These are phyloP conservation scores for Elongisporangium undulatum DNA, from an alignment of 352 stramenopile species.

Conservation along the genomic window DNA sequence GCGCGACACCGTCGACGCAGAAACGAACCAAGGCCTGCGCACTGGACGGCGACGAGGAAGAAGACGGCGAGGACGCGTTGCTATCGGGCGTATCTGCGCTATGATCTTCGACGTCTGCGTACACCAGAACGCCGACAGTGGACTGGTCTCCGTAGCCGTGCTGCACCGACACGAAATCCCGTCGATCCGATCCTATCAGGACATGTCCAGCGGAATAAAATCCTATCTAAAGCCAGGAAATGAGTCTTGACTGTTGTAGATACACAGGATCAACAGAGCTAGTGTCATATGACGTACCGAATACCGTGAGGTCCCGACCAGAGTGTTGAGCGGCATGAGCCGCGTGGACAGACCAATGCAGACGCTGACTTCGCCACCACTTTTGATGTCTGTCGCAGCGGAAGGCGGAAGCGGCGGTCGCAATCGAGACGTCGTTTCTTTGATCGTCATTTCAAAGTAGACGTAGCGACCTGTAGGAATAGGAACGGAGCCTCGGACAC, in stretches of 20 bases:
- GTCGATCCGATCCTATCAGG: conserved; percentile 53
- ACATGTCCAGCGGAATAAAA: conserved; percentile 82
- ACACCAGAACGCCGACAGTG: conserved; percentile 73
- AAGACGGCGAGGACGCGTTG: conserved; percentile 5
- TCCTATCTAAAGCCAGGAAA: conserved; percentile 43
- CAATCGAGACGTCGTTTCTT: conserved; percentile 29
- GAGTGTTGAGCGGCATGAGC: conserved; percentile 71
- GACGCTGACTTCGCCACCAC: conserved; percentile 53
- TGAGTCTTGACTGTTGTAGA: neutral
- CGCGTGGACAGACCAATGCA: conserved; percentile 78
- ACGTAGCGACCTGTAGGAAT: conserved; percentile 65
- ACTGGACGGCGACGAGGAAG: conserved; percentile 7
- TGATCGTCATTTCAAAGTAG: conserved; percentile 85
- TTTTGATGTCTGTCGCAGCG: conserved; percentile 11
- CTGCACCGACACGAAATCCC: conserved; percentile 50
- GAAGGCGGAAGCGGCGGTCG: conserved; percentile 14
- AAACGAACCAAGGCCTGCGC: conserved; percentile 54
- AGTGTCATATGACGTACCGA: conserved; percentile 37
- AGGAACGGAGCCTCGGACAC: conserved; percentile 57
- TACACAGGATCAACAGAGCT: neutral
- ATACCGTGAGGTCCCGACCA: conserved; percentile 74
- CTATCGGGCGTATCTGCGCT: conserved; percentile 2
- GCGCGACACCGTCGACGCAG: conserved; percentile 58
- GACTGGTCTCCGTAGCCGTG: conserved; percentile 52
- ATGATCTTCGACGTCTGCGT: conserved; percentile 36